A percentile compares a stretch with the other conserved stretches of the same genome.
Conservation (phyloP, 2,329 filamentous ascomycete genomes). For the Triangularia setosa region DNA sequence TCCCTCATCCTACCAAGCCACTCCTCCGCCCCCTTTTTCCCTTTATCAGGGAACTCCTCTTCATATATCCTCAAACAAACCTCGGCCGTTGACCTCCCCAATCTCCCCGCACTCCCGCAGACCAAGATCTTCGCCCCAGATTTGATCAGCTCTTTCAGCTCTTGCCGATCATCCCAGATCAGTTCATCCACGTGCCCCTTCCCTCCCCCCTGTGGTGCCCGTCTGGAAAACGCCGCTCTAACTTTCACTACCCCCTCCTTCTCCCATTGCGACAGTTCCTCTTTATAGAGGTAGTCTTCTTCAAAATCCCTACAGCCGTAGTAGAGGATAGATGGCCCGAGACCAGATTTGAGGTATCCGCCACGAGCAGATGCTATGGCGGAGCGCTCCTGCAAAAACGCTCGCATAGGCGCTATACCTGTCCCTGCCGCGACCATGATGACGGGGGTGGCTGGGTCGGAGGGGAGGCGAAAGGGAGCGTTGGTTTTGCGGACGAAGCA, state of each 20-base stretch:
- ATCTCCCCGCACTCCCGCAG: constrained; percentile 19
- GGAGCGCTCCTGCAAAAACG: constrained; percentile 33
- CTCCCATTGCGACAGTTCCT: constrained; percentile 26
- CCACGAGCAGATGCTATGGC: constrained; percentile 46
- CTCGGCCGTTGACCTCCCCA: constrained; percentile 16
- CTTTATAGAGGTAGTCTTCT: constrained; percentile 30
- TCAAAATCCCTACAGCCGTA: constrained; percentile 37
- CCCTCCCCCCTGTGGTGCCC: neutral
- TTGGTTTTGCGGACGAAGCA: constrained; percentile 38
- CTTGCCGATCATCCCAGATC: constrained; percentile 18
- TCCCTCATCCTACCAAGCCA: constrained; percentile 21
- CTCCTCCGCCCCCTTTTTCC: constrained; percentile 14
- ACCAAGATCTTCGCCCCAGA: constrained; percentile 15
- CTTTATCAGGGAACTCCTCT: constrained; percentile 18
- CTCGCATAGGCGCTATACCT: constrained; percentile 39
- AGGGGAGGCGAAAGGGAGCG: constrained; percentile 42
- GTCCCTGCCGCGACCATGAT: constrained; percentile 48
- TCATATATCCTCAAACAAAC: constrained; percentile 16
- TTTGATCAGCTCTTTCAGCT: constrained; percentile 15
- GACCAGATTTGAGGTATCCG: constrained; percentile 37
- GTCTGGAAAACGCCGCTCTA: constrained; percentile 10
- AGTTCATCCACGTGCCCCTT: constrained; percentile 17
- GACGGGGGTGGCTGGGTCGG: constrained; percentile 39
- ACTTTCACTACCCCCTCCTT: constrained; percentile 14
- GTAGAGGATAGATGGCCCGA: constrained; percentile 39